phyloP scores from a whole-genome alignment of 2,329 filamentous ascomycete species.

The Tolypocladium pustulatum region DNA sequence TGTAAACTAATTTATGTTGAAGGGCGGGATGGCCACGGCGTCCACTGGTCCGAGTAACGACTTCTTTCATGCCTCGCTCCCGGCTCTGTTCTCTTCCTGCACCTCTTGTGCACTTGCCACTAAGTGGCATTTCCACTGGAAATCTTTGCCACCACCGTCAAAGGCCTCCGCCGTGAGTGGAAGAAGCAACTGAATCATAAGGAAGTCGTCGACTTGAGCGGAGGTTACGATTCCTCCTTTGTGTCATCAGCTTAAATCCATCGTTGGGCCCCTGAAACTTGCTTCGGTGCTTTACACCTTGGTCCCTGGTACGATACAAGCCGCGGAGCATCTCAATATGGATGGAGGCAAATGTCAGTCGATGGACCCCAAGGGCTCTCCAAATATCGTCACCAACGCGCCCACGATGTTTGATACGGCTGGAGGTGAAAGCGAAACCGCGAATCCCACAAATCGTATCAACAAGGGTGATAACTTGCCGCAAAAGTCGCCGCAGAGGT shows the following conservation, averaged over 20 bases:
- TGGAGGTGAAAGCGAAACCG: not conserved
- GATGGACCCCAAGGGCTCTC: too few relatives aligned
- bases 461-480: not conserved
- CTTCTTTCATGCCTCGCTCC: not conserved
- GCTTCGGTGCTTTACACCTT: not conserved
- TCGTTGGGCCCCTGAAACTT: not conserved
- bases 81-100: not conserved
- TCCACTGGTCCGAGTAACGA: not conserved
- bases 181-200: not conserved
- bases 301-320: not conserved
- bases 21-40: not conserved
- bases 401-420: not conserved
- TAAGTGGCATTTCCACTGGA: not conserved
- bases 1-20: not conserved
- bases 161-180: not conserved
- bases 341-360: not conserved
- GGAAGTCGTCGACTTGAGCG: not conserved
- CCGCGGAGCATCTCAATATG: not conserved
- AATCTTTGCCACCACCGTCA: not conserved
- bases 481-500: not conserved
- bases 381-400: not conserved
- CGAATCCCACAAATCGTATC: not conserved
- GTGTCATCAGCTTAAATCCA: not conserved
- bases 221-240: not conserved
- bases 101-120: not conserved